These are phyloP conservation scores for Elaeis oleifera DNA, from an alignment of 202 grass and related monocot genomes.

Conservation along the genomic window DNA sequence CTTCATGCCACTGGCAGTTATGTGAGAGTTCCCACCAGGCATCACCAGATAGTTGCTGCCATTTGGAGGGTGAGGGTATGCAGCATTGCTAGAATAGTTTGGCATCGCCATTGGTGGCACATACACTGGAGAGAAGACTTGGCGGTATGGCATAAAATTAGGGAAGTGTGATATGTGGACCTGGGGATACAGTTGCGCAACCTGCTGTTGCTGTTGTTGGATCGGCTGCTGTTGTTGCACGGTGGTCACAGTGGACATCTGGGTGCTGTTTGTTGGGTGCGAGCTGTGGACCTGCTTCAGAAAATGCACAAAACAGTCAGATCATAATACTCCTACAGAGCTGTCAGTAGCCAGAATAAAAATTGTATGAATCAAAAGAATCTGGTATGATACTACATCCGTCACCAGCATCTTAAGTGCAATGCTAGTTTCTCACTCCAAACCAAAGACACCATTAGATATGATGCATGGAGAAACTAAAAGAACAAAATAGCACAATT, in stretches of 20 bases:
- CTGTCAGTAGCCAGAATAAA: too few relatives aligned
- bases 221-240: conserved; percentile 18
- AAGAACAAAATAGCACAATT: too few relatives aligned
- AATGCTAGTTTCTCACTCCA: too few relatives aligned
- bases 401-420: too few relatives aligned
- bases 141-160: conserved; percentile 74
- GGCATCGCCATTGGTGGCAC: conserved; percentile 46
- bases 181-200: conserved; percentile 76
- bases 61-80: conserved; percentile 54
- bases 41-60: conserved; percentile 67
- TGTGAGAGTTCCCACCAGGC: conserved; percentile 50
- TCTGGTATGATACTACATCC: too few relatives aligned
- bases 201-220: conserved; percentile 25
- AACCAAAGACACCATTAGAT: too few relatives aligned
- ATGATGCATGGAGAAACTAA: too few relatives aligned
- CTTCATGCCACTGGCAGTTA: conserved; percentile 53
- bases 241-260: not conserved
- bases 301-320: not conserved
- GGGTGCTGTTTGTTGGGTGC: conserved; percentile 34
- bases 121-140: conserved; percentile 66
- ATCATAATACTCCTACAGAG: too few relatives aligned
- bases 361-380: too few relatives aligned
- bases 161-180: conserved; percentile 69
- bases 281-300: conserved; percentile 36
- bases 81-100: conserved; percentile 61